phyloP scores from a whole-genome alignment of 495 filamentous ascomycete species.

The Margaritispora aquatica region DNA sequence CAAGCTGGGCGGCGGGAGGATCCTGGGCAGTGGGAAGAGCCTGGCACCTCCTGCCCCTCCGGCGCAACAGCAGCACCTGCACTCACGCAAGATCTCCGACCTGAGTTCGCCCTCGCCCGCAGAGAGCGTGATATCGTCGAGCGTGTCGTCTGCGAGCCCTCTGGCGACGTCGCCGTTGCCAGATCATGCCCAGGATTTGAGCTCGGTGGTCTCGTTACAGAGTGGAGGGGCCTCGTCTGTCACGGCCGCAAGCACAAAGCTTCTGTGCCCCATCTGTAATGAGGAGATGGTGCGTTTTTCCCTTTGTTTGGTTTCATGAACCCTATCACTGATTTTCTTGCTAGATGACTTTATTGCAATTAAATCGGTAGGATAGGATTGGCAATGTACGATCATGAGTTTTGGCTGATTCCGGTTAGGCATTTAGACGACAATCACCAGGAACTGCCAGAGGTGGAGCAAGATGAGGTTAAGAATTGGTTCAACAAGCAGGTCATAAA shows the following conservation, averaged over 20 bases:
- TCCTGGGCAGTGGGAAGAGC: conserved; percentile 75
- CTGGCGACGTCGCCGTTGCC: conserved; percentile 21
- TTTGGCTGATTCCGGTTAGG: conserved; percentile 30
- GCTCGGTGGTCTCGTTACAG: conserved; percentile 26
- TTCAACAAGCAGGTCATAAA: conserved; percentile 95
- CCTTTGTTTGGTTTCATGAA: conserved; percentile 16
- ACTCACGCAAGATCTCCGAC: conserved; percentile 27
- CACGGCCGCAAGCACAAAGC: conserved; percentile 37
- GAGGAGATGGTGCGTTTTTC: conserved; percentile 75
- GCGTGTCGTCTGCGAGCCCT: conserved; percentile 22
- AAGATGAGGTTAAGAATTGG: conserved; percentile 98
- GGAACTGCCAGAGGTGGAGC: conserved; percentile 85
- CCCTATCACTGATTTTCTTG: no score
- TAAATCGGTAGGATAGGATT: conserved; percentile 75
- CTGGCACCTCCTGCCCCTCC: conserved; percentile 54
- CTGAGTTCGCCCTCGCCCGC: conserved; percentile 42
- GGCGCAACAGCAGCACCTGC: conserved; percentile 28
- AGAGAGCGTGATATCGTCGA: conserved; percentile 39
- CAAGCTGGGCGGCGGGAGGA: conserved; percentile 82
- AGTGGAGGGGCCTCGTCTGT: conserved; percentile 37
- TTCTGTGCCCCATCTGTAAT: conserved; percentile 91
- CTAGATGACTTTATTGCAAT: conserved; percentile 84
- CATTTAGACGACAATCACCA: conserved; percentile 94
- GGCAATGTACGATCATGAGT: neutral
- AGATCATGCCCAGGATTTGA: conserved; percentile 22